Evolutionary conservation across 2,329 filamentous ascomycete genomes (phyloP).

Genomic region (Paramyrothecium roridum): DNA sequence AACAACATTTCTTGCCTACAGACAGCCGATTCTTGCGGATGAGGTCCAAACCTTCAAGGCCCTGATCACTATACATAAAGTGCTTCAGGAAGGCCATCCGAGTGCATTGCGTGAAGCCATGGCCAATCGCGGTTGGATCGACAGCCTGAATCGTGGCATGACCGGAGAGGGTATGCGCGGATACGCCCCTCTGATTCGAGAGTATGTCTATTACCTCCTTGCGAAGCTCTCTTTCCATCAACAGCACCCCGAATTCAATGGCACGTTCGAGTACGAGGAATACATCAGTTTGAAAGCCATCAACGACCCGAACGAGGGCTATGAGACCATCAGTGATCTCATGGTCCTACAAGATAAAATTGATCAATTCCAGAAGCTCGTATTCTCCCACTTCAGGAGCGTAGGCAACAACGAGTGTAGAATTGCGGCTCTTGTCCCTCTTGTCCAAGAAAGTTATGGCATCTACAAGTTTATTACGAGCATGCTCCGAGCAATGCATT

Average conservation of each 20-base stretch:
- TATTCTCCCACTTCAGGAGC: constrained; percentile 93
- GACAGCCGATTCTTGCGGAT: constrained; percentile 95
- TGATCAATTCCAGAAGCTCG: constrained; percentile 96
- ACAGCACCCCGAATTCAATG: constrained; percentile 96
- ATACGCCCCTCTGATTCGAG: constrained; percentile 88
- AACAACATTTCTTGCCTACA: constrained; percentile 34
- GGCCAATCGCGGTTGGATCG: constrained; percentile 84
- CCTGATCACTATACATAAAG: constrained; percentile 94
- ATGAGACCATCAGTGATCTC: constrained; percentile 92
- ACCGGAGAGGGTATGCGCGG: constrained; percentile 81
- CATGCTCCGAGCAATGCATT: constrained; percentile 98
- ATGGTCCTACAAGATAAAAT: constrained; percentile 98
- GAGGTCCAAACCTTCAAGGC: constrained; percentile 99
- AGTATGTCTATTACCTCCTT: constrained; percentile 94
- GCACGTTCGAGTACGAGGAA: constrained; percentile 97
- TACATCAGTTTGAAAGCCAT: constrained; percentile 97
- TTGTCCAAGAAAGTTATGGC: constrained; percentile 97
- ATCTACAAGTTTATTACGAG: constrained; percentile 99
- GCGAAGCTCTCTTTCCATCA: constrained; percentile 96
- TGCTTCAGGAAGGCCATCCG: constrained; percentile 94
- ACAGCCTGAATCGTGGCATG: constrained; percentile 83
- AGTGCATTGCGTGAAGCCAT: constrained; percentile 84
- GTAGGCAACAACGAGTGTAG: constrained; percentile 94
- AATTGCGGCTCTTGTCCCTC: constrained; percentile 86
- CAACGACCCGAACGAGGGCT: constrained; percentile 97